Base-by-base conservation (phyloP, 768 basidiomycete genomes). In the Wakefieldia striispora region DNA sequence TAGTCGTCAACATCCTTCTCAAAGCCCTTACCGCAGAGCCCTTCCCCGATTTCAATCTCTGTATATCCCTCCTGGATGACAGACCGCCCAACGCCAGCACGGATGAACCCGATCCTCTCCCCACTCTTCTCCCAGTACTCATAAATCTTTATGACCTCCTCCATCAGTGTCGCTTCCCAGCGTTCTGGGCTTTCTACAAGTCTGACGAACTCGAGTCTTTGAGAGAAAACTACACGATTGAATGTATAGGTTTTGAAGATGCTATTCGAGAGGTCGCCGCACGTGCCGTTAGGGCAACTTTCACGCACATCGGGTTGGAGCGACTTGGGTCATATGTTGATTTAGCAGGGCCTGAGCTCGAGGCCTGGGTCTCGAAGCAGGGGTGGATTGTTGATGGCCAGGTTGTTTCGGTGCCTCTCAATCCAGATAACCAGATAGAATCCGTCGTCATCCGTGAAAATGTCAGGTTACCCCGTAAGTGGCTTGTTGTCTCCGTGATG, bases 11-110 rank as follows among this genome's bases (percentile, higher is more conserved):
- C 74, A 90, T 97, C 69, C 88, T 99, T 64, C 80, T 95, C 67
- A 95, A 95, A 75, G 79, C 93, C 23, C 79, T 97, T 49, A 85
- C 90, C 35, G 82, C 90, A 2, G 78, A 86, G 42, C 91, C 93
- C 29, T 79, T 86, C 39, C 90, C 95, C 49, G 95, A 99, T 66
- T 99, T 95, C 74, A 88, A 90, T 61, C 88, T 98, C 55, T 95
- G 90, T 61, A 81, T 95, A 58, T 90, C 95, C 41, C 80, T 99
- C n/a, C 75, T 95, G 34, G 89, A 92, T 51, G 91, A 93, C 57
- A 80, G 84, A 40, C 67, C 77, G 16, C 62, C 70, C 43, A 81
- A 69, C 50, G 50, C 76, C 37, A 77, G 75, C 56, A 70, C 82
- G 11, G 89, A 91, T 58, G 89, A 92, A 61, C 86, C 87, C 23